Evolutionary conservation across 2,329 filamentous ascomycete species (phyloP).

Genomic region (Triangularia verruculosa): DNA sequence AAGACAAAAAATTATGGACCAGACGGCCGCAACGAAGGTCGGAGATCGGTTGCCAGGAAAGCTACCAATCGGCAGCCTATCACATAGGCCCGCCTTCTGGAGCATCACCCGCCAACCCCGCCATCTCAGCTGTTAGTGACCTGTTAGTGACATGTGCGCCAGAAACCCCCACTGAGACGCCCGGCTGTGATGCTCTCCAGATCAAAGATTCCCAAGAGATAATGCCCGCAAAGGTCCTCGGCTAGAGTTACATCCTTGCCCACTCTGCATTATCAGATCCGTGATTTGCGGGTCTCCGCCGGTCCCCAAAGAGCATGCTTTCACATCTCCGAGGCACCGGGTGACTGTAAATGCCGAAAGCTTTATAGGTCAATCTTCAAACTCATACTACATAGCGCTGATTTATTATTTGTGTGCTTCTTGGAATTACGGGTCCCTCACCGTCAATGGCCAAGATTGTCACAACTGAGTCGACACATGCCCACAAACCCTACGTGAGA

Average conservation of each 20-base stretch:
- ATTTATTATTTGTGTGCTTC: background rate
- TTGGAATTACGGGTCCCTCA: no score
- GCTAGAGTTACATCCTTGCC: conserved; percentile 17
- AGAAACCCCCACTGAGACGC: conserved; percentile 2
- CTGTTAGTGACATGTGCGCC: background rate
- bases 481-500: background rate
- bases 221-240: conserved; percentile 8
- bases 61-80: background rate
- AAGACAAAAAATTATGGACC: conserved; percentile 23
- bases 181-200: conserved; percentile 1
- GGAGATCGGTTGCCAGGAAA: conserved; percentile 22
- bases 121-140: conserved; percentile 8
- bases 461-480: background rate
- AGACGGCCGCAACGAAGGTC: conserved; percentile 17
- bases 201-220: conserved; percentile 8
- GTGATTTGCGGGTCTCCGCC: conserved; percentile 22
- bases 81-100: background rate
- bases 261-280: conserved; percentile 23
- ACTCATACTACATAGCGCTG: no score
- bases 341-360: background rate
- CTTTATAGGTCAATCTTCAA: conserved; percentile 1
- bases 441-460: background rate
- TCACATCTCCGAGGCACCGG: conserved; percentile 19
- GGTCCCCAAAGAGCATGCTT: conserved; percentile 7
- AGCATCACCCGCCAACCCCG: conserved; percentile 6